Evolutionary conservation across 1,284 basidiomycete species (phyloP).

Genomic region (Somion occarium): DNA sequence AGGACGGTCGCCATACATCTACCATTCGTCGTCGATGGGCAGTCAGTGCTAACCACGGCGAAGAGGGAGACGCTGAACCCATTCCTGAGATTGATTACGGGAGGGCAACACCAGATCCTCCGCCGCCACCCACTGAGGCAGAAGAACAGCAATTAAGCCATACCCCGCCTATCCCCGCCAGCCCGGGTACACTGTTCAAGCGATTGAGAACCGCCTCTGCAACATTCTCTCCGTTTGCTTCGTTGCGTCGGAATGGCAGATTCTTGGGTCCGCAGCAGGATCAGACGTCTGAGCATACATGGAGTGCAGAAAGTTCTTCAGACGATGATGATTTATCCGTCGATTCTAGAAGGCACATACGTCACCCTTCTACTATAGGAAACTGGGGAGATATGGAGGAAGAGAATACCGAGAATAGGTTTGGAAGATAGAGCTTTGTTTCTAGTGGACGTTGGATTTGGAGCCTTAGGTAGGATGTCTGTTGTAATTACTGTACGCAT

Average conservation of each 20-base stretch:
- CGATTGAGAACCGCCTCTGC: slow-evolving; percentile 46
- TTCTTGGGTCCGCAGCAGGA: slow-evolving; percentile 29
- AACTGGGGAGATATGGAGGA: slow-evolving; percentile 8
- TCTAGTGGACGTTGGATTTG: too few species aligned
- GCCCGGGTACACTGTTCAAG: slow-evolving; percentile 33
- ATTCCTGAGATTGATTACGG: slow-evolving; percentile 16
- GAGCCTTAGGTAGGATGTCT: too few species aligned
- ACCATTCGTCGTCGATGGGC: slow-evolving; percentile 11
- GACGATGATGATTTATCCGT: slow-evolving; percentile 45
- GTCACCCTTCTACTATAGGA: slow-evolving; percentile 17
- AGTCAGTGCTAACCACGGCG: slow-evolving; percentile 13
- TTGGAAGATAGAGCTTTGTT: slow-evolving; percentile 20
- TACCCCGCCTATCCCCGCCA: slow-evolving; percentile 9
- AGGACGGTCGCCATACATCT: neutral
- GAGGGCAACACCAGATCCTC: slow-evolving; percentile 26
- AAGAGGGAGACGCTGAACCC: slow-evolving; percentile 14
- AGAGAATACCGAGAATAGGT: slow-evolving; percentile 5
- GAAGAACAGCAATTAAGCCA: slow-evolving; percentile 12
- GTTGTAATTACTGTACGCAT: too few species aligned
- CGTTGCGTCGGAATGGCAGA: slow-evolving; percentile 27
- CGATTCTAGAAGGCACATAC: slow-evolving; percentile 21
- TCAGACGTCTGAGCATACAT: slow-evolving; percentile 26
- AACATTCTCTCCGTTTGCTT: slow-evolving; percentile 41
- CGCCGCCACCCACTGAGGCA: slow-evolving; percentile 16
- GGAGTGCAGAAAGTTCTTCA: slow-evolving; percentile 66